A percentile compares a stretch with the other conserved stretches of the same genome.
phyloP scores from a whole-genome alignment of 257 asterid species.

The Marsdenia floribunda region DNA sequence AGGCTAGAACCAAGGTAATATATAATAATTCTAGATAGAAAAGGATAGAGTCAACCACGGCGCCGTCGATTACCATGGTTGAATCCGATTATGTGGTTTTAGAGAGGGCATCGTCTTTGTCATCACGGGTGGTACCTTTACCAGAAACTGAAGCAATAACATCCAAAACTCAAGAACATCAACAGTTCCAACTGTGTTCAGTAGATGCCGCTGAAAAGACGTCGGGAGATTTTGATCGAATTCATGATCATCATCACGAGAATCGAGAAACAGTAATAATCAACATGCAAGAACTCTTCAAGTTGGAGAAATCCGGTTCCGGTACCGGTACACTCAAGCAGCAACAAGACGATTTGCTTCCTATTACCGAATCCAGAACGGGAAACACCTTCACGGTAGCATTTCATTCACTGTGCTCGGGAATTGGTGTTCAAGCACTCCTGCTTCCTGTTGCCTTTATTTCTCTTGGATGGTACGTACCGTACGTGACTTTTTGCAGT shows the following conservation, averaged over 20 bases:
- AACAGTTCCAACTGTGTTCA: background rate
- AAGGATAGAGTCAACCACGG: background rate
- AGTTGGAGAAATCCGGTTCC: background rate
- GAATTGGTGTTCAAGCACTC: slow-evolving; percentile 52
- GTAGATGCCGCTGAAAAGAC: background rate
- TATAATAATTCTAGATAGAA: too few species aligned
- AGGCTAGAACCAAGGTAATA: too few species aligned
- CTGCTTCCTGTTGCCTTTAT: slow-evolving; percentile 53
- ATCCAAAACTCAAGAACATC: background rate
- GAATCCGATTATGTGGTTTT: background rate
- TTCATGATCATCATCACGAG: background rate
- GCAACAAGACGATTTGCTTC: slow-evolving; percentile 1
- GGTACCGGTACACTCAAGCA: background rate
- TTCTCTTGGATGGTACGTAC: slow-evolving; percentile 62
- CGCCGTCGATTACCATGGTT: background rate
- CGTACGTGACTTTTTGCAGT: too few species aligned
- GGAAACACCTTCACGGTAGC: slow-evolving; percentile 29
- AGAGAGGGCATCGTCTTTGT: slow-evolving; percentile 15
- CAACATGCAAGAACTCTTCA: background rate
- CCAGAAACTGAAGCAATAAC: background rate
- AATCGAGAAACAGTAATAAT: background rate
- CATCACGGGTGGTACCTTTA: slow-evolving; percentile 27
- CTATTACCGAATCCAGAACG: slow-evolving; percentile 4
- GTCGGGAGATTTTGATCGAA: background rate
- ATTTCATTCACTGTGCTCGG: slow-evolving; percentile 44